Evolutionary conservation across 805 yeast genomes (phyloP), one percentile per base, ranked within the genome.

Genomic region (Danielia oregonensis): DNA sequence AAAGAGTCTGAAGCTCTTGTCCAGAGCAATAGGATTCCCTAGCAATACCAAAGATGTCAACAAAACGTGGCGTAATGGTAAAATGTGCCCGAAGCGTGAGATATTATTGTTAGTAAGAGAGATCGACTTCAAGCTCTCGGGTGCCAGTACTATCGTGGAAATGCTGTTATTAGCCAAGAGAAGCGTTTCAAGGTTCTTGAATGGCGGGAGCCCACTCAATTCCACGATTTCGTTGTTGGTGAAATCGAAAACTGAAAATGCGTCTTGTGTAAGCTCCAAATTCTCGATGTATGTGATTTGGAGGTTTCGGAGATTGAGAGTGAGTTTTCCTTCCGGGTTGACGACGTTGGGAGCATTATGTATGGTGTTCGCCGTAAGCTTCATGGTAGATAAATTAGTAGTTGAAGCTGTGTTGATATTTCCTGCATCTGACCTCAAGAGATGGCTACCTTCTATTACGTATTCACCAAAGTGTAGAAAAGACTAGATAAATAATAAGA

Each of bases 161-260:
- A 88, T 75, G 40, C 73, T 61, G 55, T 91, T 91, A 39, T 77
- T 72, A 0, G 83, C 81, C 15, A 80, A 46, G 6, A 88, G 62
- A 2, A 91, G 47, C 0, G 82, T 73, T 28, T 68, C 68, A 32
- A 74, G 49, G 25, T 68, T 70, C 26, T 72, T 41, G 6, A 26
- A 35, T 4, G 51, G 14, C 0, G 81, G 86, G 24, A 74, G 65
- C 49, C 63, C 67, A 11, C 72, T 68, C 5, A 91, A 44, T 2
- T 65, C 67, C 1, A 69, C 57, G n/a, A 91, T 59, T 22, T 76
- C 81, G 57, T 91, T 91, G 50, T 82, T 80, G 1, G 91, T 76
- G 21, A 91, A 52, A 54, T 91, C 97, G 3, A 91, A 58, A 11
- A 70, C 76, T 40, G 70, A 80, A 53, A 59, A 60, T 27, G 46